Conservation (phyloP, 1,284 basidiomycete genomes). For the Fomitopsis pinicola region DNA sequence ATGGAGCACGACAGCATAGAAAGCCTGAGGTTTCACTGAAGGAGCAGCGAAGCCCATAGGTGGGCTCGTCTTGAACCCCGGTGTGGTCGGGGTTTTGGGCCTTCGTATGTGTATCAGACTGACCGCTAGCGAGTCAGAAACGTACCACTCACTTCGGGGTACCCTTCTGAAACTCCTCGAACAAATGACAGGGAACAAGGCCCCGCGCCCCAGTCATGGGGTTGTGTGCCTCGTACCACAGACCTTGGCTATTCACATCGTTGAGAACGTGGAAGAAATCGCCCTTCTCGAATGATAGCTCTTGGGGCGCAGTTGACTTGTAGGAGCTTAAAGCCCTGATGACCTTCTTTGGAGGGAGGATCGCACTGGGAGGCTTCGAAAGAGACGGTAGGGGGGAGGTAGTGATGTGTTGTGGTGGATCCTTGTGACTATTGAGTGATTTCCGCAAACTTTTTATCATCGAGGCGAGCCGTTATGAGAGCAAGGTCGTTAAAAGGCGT, state of each 20-base stretch:
- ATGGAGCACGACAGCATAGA: slow-evolving; percentile 93
- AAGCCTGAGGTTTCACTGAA: slow-evolving; percentile 54
- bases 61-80: slow-evolving; percentile 9
- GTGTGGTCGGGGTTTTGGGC: slow-evolving; percentile 11
- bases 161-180: slow-evolving; percentile 85
- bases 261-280: slow-evolving; percentile 97
- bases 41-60: slow-evolving; percentile 11
- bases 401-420: slow-evolving; percentile 60
- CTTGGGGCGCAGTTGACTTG: slow-evolving; percentile 73
- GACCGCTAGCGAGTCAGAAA: neutral
- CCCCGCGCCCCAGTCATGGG: slow-evolving; percentile 90
- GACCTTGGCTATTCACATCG: slow-evolving; percentile 54
- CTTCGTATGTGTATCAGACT: slow-evolving; percentile 13
- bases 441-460: slow-evolving; percentile 85
- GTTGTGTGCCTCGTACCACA: slow-evolving; percentile 88
- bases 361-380: slow-evolving; percentile 63
- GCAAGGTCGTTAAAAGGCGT: slow-evolving; percentile 29
- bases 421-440: slow-evolving; percentile 70
- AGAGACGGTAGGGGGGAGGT: slow-evolving; percentile 56
- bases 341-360: slow-evolving; percentile 90
- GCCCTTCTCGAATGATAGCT: slow-evolving; percentile 89
- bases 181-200: slow-evolving; percentile 81
- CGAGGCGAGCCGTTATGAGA: slow-evolving; percentile 15
- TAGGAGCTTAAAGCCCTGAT: slow-evolving; percentile 82
- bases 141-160: slow-evolving; percentile 47